These are phyloP conservation scores for Talaromyces trachyspermus DNA, from an alignment of 495 filamentous ascomycete genomes.

Conservation along the genomic window DNA sequence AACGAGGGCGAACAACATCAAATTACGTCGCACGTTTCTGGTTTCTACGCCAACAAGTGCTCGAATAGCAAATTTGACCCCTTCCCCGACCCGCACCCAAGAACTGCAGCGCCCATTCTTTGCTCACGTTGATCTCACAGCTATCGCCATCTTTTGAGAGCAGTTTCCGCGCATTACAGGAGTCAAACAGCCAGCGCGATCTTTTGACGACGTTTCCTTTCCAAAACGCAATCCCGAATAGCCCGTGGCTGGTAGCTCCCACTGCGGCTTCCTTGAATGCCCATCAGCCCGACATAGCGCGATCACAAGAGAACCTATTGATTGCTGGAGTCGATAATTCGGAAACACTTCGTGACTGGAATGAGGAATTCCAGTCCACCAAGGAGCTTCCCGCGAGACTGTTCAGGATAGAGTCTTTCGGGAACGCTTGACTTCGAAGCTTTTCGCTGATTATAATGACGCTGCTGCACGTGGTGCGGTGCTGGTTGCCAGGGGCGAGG, in stretches of 20 bases:
- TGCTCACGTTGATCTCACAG: conserved; percentile 68
- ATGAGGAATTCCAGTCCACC: conserved; percentile 97
- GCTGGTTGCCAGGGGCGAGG: conserved; percentile 84
- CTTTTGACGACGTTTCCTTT: conserved; percentile 89
- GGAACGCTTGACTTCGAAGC: conserved; percentile 86
- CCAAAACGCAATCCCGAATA: conserved; percentile 84
- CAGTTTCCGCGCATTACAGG: conserved; percentile 67
- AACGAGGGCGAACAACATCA: conserved; percentile 90
- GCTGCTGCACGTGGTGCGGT: conserved; percentile 91
- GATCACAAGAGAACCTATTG: conserved; percentile 88
- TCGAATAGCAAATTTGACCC: conserved; percentile 91
- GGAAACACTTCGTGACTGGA: conserved; percentile 95
- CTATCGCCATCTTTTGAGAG: conserved; percentile 76
- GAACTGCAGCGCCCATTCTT: conserved; percentile 68
- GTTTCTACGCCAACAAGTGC: conserved; percentile 94
- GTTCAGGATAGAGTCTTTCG: conserved; percentile 96
- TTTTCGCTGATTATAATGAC: conserved; percentile 96
- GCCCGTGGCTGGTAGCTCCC: conserved; percentile 81
- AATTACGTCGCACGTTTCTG: conserved; percentile 85
- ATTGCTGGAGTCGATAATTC: conserved; percentile 84
- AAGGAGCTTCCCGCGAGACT: conserved; percentile 86
- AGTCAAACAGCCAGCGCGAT: conserved; percentile 74
- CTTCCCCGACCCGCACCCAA: conserved; percentile 61
- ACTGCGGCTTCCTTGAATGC: conserved; percentile 51
- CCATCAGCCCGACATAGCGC: conserved; percentile 76